Evolutionary conservation across 164 flowering plant species (phyloP).

Genomic region (Stephania yunnanensis): DNA sequence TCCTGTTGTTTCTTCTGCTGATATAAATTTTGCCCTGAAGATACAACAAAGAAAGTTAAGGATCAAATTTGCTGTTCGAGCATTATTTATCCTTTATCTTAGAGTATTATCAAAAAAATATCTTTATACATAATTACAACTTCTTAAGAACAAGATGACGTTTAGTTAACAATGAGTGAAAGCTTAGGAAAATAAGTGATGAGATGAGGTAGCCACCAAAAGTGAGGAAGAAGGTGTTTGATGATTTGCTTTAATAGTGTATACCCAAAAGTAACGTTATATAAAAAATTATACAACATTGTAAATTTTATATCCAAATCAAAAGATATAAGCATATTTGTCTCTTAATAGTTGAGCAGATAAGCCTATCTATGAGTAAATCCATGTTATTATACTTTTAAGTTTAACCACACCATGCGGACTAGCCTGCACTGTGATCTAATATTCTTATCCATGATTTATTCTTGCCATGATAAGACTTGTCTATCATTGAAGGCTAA

Average conservation of each 20-base stretch:
- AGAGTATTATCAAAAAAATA: background rate
- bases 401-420: too few species aligned
- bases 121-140: conserved; percentile 1
- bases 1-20: conserved; percentile 94
- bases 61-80: background rate
- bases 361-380: background rate
- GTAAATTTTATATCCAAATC: background rate
- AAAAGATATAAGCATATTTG: background rate
- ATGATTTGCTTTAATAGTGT: background rate
- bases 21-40: conserved; percentile 87
- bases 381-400: background rate
- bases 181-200: background rate
- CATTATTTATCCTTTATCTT: background rate
- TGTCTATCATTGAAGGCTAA: too few species aligned
- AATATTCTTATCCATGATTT: too few species aligned
- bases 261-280: background rate
- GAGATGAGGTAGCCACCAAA: background rate
- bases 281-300: background rate
- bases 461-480: too few species aligned
- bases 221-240: background rate
- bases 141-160: background rate
- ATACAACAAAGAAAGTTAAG: conserved; percentile 1
- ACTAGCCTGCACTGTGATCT: too few species aligned
- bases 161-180: background rate
- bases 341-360: background rate